Conservation (phyloP, 306 rosid genomes). For the Acacia melanoxylon region DNA sequence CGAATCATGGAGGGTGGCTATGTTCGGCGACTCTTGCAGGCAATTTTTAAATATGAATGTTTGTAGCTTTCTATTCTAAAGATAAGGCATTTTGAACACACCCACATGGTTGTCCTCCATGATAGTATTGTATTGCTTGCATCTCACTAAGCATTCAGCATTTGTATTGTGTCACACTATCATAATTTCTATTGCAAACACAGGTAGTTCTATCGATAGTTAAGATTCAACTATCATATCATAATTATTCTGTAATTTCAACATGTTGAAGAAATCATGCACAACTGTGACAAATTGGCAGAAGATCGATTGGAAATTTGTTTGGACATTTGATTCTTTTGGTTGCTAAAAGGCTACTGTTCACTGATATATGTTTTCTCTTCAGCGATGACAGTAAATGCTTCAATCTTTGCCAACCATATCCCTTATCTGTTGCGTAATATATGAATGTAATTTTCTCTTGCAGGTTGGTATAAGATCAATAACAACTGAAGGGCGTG, state of each 20-base stretch:
- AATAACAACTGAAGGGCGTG: conserved; percentile 82
- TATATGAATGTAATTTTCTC: conserved; percentile 13
- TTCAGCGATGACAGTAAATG: neutral
- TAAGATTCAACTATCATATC: neutral
- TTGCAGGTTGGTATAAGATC: conserved; percentile 92
- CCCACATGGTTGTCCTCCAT: neutral
- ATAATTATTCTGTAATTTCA: conserved; percentile 8
- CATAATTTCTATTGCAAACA: neutral
- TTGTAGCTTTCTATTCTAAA: neutral
- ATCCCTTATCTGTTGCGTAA: neutral
- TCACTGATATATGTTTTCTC: neutral
- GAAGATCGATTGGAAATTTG: neutral
- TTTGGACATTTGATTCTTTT: conserved; percentile 16
- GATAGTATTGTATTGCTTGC: neutral
- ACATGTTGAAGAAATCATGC: neutral
- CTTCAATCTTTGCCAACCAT: neutral
- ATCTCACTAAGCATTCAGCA: conserved; percentile 3
- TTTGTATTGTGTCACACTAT: conserved; percentile 1
- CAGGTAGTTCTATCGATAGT: neutral
- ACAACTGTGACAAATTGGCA: neutral
- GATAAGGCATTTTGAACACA: neutral
- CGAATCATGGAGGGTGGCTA: conserved; percentile 96
- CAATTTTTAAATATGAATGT: conserved; percentile 30
- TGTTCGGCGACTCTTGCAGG: conserved; percentile 95
- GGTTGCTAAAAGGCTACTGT: neutral